Evolutionary conservation across 495 filamentous ascomycete genomes (phyloP), one percentile per base, ranked within the genome.

Genomic region (Massariosphaeria phaeospora): DNA sequence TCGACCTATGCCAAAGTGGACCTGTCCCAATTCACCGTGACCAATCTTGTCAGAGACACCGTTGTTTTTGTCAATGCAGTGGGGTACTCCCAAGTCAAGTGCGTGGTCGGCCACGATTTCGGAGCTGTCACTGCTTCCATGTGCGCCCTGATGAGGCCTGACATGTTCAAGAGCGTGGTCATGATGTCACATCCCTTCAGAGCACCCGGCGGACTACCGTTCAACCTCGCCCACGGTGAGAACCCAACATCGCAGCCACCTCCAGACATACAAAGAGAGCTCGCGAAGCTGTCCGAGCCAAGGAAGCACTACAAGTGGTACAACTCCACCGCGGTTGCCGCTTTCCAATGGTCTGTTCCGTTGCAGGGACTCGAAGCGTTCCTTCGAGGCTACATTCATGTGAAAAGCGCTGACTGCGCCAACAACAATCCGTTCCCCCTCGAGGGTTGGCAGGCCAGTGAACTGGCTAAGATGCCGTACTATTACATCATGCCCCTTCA

Each of bases 281-380:
- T 88, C 8, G 77, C 76, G 8, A 59, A 67, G 23, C 70, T 80
- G 7, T 63, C 72, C 2, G 67, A 70, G 26, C 77, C 79, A 3
- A 65, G 80, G 31, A 86, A 86, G 55, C 81, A 86, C 56, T 86
- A 86, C 70, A 84, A 82, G 63, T 81, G 76, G 77, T 85, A 86
- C 66, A 85, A 86, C 62, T 82, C 79, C 0, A 81, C 77, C 15
- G 48, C 72, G 0, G 45, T 66, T 2, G 82, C 82, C 1, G 78
- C 74, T 25, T n/a, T 33, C 0, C 80, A 86, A 18, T 86, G 84
- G 82, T 70, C 72, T n/a, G 54, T 62, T 13, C 75, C 77, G 3
- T 52, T 65, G 0, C 72, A 78, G 51, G 79, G 80, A 3, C 69
- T 86, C 15, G 70, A 74, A 31, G 62, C 61, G 8, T 86, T 86